Evolutionary conservation across 805 yeast genomes (phyloP).

Genomic region (Kazachstania viticola): DNA sequence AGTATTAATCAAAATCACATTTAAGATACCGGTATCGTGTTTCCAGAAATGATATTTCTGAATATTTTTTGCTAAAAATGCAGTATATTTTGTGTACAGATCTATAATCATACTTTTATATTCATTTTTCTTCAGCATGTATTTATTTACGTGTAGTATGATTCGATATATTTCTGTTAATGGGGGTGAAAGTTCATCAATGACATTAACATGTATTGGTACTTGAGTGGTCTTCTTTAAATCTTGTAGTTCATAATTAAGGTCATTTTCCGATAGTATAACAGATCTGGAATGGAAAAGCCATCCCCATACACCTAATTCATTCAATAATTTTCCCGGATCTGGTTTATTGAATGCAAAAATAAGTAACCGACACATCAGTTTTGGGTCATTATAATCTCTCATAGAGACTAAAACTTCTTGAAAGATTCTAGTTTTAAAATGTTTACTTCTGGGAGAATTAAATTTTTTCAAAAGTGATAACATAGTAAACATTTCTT

Average conservation of each 20-base stretch:
- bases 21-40: conserved; percentile 16
- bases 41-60: conserved; percentile 3
- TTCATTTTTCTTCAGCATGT: conserved; percentile 5
- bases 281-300: conserved; percentile 11
- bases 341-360: conserved; percentile 7
- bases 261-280: conserved; percentile 1
- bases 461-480: conserved; percentile 9
- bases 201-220: not conserved
- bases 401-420: conserved; percentile 15
- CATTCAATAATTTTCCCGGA: conserved; percentile 14
- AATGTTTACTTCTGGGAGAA: conserved; percentile 5
- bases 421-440: conserved; percentile 12
- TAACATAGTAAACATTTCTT: conserved; percentile 14
- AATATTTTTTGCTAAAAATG: not conserved
- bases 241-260: not conserved
- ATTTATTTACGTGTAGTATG: conserved; percentile 8
- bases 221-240: not conserved
- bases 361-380: conserved; percentile 14
- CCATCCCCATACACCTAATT: conserved; percentile 21
- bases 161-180: conserved; percentile 20
- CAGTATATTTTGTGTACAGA: conserved; percentile 8
- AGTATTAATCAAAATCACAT: conserved; percentile 10
- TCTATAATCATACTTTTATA: conserved; percentile 9
- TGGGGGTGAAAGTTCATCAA: conserved; percentile 7
- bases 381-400: conserved; percentile 21